phyloP scores from a whole-genome alignment of 148 eudicot species.

The Agrostemma githago region DNA sequence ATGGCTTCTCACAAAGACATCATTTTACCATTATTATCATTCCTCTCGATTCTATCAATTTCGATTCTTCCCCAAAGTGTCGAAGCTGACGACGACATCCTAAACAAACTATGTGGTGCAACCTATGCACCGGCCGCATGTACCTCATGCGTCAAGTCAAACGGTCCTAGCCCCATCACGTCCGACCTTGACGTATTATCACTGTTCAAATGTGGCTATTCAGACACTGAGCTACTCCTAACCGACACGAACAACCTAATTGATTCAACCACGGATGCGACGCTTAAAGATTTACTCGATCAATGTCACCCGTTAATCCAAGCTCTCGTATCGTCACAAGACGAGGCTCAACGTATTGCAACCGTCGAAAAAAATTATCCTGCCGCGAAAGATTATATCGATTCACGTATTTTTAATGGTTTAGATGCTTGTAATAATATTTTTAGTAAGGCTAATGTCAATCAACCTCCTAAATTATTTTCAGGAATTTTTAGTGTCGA shows the following conservation, averaged over 20 bases:
- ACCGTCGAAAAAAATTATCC: not conserved
- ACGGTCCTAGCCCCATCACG: not conserved
- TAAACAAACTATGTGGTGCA: constrained; percentile 6
- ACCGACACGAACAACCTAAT: not conserved
- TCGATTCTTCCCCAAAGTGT: not conserved
- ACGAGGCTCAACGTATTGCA: not conserved
- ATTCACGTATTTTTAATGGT: not conserved
- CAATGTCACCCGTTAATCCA: not conserved
- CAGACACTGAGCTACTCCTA: not conserved
- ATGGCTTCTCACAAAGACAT: not conserved
- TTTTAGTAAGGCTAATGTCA: not conserved
- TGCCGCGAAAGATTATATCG: not conserved
- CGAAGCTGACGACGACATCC: not conserved
- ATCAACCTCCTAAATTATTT: not conserved
- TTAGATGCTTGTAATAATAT: not conserved
- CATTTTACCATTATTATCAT: not conserved
- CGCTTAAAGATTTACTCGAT: not conserved
- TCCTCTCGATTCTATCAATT: not conserved
- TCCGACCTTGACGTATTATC: not conserved
- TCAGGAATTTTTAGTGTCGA: not conserved
- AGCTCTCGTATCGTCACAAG: not conserved
- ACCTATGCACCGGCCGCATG: not conserved
- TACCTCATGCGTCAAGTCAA: not conserved
- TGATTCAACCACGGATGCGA: not conserved
- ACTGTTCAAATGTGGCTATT: not conserved